Conservation (phyloP, 768 basidiomycete genomes). For the Termitomyces sp. region DNA sequence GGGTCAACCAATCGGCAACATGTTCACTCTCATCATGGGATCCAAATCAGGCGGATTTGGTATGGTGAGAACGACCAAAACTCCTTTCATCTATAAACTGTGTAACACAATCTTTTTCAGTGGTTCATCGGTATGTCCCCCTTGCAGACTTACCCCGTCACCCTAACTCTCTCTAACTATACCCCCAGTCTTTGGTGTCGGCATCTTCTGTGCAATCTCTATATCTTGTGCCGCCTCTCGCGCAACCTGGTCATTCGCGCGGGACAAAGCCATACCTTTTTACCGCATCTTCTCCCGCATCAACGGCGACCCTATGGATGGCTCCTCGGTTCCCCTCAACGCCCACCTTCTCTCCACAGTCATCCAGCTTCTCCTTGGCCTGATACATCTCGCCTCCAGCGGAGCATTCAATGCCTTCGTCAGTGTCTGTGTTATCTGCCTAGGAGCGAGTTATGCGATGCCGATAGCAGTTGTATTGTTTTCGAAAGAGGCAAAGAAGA, state of each 20-base stretch:
- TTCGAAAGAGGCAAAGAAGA: constrained; percentile 32
- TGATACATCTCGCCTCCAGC: constrained; percentile 59
- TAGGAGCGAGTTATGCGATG: constrained; percentile 62
- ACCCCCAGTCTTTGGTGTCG: constrained; percentile 46
- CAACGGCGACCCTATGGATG: constrained; percentile 26
- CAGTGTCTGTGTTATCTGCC: constrained; percentile 63
- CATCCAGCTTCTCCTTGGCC: constrained; percentile 56
- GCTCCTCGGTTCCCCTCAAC: constrained; percentile 52
- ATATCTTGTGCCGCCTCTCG: constrained; percentile 66
- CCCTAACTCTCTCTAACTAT: constrained; percentile 3
- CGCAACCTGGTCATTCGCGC: constrained; percentile 68
- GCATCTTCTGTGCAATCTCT: constrained; percentile 63
- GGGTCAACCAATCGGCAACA: constrained; percentile 60
- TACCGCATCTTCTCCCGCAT: constrained; percentile 45
- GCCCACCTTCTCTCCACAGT: constrained; percentile 56
- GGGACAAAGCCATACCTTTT: constrained; percentile 63
- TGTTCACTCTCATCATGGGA: constrained; percentile 62
- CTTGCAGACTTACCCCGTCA: neutral
- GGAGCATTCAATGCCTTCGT: constrained; percentile 69
- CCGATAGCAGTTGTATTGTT: constrained; percentile 52
- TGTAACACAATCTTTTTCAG: constrained; percentile 11
- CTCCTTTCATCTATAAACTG: too few relatives aligned
- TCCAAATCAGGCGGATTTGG: constrained; percentile 61
- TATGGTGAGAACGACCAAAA: constrained; percentile 32
- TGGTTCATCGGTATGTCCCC: constrained; percentile 38